Percentiles rank a stretch among this genome's conserved stretches.
Evolutionary conservation across 2,329 filamentous ascomycete genomes (phyloP).

Genomic region (Atkinsonella hypoxylon): DNA sequence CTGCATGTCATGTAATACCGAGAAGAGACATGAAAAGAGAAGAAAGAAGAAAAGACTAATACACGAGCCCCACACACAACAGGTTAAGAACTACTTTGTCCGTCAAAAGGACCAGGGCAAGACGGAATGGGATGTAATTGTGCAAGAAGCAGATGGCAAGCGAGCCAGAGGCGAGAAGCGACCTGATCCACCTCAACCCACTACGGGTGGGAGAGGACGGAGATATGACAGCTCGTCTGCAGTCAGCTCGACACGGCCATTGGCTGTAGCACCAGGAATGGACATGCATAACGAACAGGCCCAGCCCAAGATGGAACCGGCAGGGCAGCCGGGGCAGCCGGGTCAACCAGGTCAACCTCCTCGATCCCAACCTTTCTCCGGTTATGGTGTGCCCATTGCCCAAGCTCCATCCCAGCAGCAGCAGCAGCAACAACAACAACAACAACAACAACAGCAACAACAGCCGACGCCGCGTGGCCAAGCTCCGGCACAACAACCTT

Average conservation of each 20-base stretch:
- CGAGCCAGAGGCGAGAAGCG: constrained; percentile 43
- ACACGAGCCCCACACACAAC: constrained; percentile 17
- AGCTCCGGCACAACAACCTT: constrained; percentile 13
- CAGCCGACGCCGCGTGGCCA: constrained; percentile 3
- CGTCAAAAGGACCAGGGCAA: constrained; percentile 49
- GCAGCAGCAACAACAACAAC: constrained; percentile 19
- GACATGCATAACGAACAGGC: constrained; percentile 35
- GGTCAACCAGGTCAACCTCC: constrained; percentile 11
- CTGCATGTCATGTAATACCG: constrained; percentile 4
- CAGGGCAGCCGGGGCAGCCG: too few species aligned
- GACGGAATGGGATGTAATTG: constrained; percentile 47
- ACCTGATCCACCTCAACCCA: constrained; percentile 47
- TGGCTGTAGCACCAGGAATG: constrained; percentile 33
- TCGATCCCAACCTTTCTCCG: constrained; percentile 26
- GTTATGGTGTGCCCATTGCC: constrained; percentile 35
- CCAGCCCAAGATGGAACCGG: constrained; percentile 32
- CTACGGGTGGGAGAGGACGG: constrained; percentile 36
- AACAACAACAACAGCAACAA: constrained; percentile 6
- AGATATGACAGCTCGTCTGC: constrained; percentile 31
- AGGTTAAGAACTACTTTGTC: constrained; percentile 60
- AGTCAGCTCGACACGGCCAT: constrained; percentile 22
- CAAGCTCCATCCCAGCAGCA: constrained; percentile 19
- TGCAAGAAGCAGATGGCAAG: constrained; percentile 47
- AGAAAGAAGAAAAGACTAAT: background rate
- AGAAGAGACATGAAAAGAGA: background rate